Evolutionary conservation across 345 rosid species (phyloP).

Genomic region (Salix dunnii): DNA sequence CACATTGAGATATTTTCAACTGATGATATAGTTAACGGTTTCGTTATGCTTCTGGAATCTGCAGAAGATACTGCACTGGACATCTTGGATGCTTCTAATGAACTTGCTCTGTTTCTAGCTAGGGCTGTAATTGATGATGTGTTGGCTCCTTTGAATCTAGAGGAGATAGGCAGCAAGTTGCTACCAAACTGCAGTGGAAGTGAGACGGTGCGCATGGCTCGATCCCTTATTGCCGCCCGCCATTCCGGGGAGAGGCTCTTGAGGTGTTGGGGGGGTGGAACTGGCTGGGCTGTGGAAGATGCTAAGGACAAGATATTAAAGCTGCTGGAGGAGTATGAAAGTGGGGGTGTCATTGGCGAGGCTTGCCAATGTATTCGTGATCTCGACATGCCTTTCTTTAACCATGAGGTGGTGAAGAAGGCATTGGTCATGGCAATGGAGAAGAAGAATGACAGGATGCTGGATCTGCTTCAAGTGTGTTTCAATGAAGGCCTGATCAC

Average conservation of each 20-base stretch:
- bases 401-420: constrained; percentile 98
- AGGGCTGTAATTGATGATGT: constrained; percentile 98
- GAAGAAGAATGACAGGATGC: constrained; percentile 86
- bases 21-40: constrained; percentile 84
- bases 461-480: constrained; percentile 82
- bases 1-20: constrained; percentile 93
- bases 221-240: constrained; percentile 80
- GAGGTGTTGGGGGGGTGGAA: constrained; percentile 99
- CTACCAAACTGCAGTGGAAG: constrained; percentile 80
- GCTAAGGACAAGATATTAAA: constrained; percentile 97
- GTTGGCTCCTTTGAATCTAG: constrained; percentile 82
- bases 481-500: constrained; percentile 88
- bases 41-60: constrained; percentile 86
- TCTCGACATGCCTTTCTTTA: constrained; percentile 93
- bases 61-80: constrained; percentile 96
- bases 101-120: constrained; percentile 92
- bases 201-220: constrained; percentile 72
- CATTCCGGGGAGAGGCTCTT: constrained; percentile 97
- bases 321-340: constrained; percentile 88
- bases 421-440: constrained; percentile 99
- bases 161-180: constrained; percentile 72
- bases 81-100: constrained; percentile 92
- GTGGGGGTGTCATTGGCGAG: constrained; percentile 82
- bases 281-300: constrained; percentile 98
- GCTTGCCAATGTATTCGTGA: constrained; percentile 98